phyloP scores from a whole-genome alignment of 2,329 filamentous ascomycete species.

The Thielaviopsis ethacetica region DNA sequence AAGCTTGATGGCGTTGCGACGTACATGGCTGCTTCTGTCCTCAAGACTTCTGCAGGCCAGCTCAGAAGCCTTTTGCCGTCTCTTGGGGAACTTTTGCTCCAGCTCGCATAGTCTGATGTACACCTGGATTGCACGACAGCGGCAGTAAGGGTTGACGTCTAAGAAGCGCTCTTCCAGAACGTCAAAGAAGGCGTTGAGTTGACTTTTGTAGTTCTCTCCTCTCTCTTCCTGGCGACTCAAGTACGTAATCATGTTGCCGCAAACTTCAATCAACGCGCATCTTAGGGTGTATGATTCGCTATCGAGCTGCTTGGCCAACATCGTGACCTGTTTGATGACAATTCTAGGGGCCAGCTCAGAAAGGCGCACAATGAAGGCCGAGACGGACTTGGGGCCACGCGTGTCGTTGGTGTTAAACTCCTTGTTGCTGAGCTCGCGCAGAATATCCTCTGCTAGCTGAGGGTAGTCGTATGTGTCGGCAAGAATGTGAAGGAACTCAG shows the following conservation, averaged over 20 bases:
- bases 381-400: slow-evolving; percentile 89
- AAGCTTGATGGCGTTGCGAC: slow-evolving; percentile 87
- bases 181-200: slow-evolving; percentile 94
- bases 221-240: slow-evolving; percentile 83
- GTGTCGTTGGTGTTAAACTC: slow-evolving; percentile 97
- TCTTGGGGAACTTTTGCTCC: slow-evolving; percentile 91
- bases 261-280: slow-evolving; percentile 90
- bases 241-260: slow-evolving; percentile 83
- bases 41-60: slow-evolving; percentile 78
- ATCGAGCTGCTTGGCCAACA: slow-evolving; percentile 85
- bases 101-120: slow-evolving; percentile 83
- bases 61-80: slow-evolving; percentile 73
- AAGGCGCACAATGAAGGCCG: slow-evolving; percentile 79
- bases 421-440: slow-evolving; percentile 90
- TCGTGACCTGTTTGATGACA: slow-evolving; percentile 94
- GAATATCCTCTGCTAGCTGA: slow-evolving; percentile 81
- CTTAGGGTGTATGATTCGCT: slow-evolving; percentile 94
- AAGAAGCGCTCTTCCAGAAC: slow-evolving; percentile 91
- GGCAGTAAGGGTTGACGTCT: slow-evolving; percentile 91
- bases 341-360: slow-evolving; percentile 82
- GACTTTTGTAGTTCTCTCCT: slow-evolving; percentile 82
- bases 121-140: slow-evolving; percentile 82
- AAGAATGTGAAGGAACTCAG: slow-evolving; percentile 89
- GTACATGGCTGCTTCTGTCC: slow-evolving; percentile 96
- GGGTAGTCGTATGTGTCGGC: slow-evolving; percentile 96